Conservation (phyloP, 2,329 filamentous ascomycete species). For the Coniochaeta pulveracea region DNA sequence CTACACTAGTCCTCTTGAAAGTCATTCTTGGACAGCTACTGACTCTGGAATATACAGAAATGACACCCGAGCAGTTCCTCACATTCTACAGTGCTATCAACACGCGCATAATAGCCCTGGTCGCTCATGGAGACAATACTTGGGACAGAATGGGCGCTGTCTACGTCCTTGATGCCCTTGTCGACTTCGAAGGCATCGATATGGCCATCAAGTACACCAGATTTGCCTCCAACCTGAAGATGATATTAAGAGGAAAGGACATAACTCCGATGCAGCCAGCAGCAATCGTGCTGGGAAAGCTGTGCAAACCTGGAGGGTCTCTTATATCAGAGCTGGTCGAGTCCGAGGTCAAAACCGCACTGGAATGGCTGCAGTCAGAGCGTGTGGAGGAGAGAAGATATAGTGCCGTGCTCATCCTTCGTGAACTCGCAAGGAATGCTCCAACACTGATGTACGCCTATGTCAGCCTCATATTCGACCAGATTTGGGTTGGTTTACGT, state of each 20-base stretch:
- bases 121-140: conserved; percentile 67
- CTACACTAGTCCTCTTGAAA: background rate
- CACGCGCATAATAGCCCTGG: conserved; percentile 49
- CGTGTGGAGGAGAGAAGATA: conserved; percentile 88
- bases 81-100: conserved; percentile 45
- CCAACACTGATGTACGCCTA: conserved; percentile 94
- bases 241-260: conserved; percentile 82
- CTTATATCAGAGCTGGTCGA: conserved; percentile 93
- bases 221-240: conserved; percentile 83
- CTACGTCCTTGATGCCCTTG: conserved; percentile 80
- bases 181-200: conserved; percentile 95
- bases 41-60: conserved; percentile 37
- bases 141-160: conserved; percentile 86
- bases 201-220: conserved; percentile 86
- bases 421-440: conserved; percentile 84
- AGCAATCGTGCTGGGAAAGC: conserved; percentile 75
- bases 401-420: conserved; percentile 80
- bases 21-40: background rate
- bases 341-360: conserved; percentile 87
- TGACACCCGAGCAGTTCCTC: conserved; percentile 67
- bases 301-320: conserved; percentile 86
- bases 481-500: conserved; percentile 89
- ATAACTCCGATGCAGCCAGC: conserved; percentile 84
- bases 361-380: conserved; percentile 95
- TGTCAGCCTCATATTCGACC: conserved; percentile 87